Evolutionary conservation across 202 grass and related monocot species (phyloP).

Genomic region (Schoenoplectus tabernaemontani): DNA sequence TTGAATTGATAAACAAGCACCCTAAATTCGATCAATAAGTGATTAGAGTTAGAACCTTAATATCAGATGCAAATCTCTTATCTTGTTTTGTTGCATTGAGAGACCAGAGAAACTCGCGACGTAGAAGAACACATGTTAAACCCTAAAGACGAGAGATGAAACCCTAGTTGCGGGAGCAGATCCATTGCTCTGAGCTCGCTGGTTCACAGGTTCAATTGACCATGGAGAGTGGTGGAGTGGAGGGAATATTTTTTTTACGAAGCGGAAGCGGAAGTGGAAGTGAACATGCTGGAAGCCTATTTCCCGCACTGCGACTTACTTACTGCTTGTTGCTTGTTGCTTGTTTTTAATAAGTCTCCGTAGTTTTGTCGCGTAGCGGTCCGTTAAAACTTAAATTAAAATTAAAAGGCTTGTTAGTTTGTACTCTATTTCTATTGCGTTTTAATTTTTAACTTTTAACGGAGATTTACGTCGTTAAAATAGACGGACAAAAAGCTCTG

Average conservation of each 20-base stretch:
- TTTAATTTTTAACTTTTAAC: not conserved
- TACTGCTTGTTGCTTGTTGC: not conserved
- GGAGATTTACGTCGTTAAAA: not conserved
- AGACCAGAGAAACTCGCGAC: not conserved
- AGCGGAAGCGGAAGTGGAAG: not conserved
- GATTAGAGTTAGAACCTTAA: not conserved
- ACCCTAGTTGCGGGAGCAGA: not conserved
- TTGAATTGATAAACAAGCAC: not conserved
- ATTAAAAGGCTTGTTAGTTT: not conserved
- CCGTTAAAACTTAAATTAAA: not conserved
- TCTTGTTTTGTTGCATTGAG: not conserved
- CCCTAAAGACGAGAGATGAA: not conserved
- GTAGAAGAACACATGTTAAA: not conserved
- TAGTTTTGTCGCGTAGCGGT: not conserved
- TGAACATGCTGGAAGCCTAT: slow-evolving; percentile 2
- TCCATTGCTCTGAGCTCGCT: not conserved
- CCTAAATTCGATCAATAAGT: not conserved
- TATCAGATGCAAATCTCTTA: slow-evolving; percentile 3
- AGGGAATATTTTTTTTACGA: slow-evolving; percentile 22
- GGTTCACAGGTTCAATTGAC: not conserved
- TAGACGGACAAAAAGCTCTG: not conserved
- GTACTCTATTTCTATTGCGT: too few relatives aligned
- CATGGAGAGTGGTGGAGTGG: not conserved
- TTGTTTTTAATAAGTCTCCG: not conserved
- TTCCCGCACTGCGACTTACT: not conserved